Evolutionary conservation across 2,329 filamentous ascomycete species (phyloP).

Genomic region (Stachybotrys echinatus): DNA sequence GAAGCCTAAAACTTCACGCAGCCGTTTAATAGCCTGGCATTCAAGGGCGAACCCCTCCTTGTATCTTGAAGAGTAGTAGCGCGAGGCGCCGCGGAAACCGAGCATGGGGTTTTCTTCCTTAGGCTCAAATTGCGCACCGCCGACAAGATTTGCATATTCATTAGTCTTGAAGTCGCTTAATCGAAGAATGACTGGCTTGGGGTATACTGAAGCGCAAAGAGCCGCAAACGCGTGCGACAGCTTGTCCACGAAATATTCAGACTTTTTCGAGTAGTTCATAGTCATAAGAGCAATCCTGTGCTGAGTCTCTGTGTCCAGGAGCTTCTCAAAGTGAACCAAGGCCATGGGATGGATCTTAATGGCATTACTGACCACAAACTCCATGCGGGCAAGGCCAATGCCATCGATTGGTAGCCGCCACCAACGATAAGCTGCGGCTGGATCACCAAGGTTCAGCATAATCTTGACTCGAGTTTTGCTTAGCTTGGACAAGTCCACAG

Average conservation of each 20-base stretch:
- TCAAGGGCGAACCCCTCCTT: conserved; percentile 32
- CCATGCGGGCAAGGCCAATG: conserved; percentile 34
- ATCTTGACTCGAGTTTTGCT: conserved; percentile 20
- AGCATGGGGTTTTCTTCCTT: conserved; percentile 34
- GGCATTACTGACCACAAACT: conserved; percentile 30
- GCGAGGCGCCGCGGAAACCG: conserved; percentile 33
- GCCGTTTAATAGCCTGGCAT: conserved; percentile 28
- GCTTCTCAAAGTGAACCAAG: conserved; percentile 23
- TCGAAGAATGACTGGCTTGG: conserved; percentile 30
- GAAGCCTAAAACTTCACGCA: conserved; percentile 30
- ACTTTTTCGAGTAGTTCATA: conserved; percentile 23
- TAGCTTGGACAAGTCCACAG: conserved; percentile 19
- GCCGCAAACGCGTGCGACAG: conserved; percentile 27
- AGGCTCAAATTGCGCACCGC: conserved; percentile 31
- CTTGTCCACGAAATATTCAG: conserved; percentile 32
- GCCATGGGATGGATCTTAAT: conserved; percentile 32
- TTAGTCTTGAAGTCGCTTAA: conserved; percentile 37
- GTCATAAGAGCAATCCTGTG: conserved; percentile 21
- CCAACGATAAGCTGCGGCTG: conserved; percentile 30
- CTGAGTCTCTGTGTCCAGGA: conserved; percentile 19
- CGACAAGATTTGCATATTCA: conserved; percentile 32
- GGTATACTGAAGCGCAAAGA: conserved; percentile 30
- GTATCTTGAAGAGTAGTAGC: conserved; percentile 33
- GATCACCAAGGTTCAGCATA: conserved; percentile 33
- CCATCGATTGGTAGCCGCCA: conserved; percentile 31